Evolutionary conservation across 495 filamentous ascomycete genomes (phyloP), one percentile per base, ranked within the genome.

Genomic region (Penicillium coffeae): DNA sequence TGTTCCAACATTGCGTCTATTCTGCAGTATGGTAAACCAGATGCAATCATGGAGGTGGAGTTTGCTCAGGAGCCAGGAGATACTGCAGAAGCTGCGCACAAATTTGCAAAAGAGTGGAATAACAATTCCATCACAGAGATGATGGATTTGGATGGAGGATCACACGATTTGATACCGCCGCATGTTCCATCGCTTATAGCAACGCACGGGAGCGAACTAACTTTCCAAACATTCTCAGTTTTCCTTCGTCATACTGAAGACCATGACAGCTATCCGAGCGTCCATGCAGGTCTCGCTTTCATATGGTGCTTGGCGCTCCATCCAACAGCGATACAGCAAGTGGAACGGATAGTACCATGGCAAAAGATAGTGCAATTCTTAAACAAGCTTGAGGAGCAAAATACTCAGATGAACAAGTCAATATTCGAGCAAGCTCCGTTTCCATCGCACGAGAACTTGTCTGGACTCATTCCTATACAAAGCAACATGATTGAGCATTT

Each of bases 241-340:
- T 73, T 82, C 20, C 71, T 90, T 13, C 72, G 75, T 32, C 76
- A 87, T 14, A 53, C 73, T 1, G 75, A 79, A 1, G 86, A 90
- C 46, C 66, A 68, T 0, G 85, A 87, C 48, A 69, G 86, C 12
- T 73, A 89, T 14, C 80, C 87, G 1, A 81, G 82, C 49, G 54
- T 85, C 1, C 88, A 94, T 50, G 72, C 84, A 4, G 78, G 79
- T 21, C 68, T 95, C 14, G 79, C 80, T 2, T 92, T 95, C 59
- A 60, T 89, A 8, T 79, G 75, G 63, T 75, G 84, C 49, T 58
- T 86, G 21, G 71, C 75, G 9, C 70, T 75, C 15, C 70, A 70
- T 18, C 72, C 72, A 0, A 60, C 64, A 16, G 80, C 81, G 16
- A 78, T 83, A 59, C 62, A 62, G 21, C 60, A 69, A 40, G 61